These are phyloP conservation scores for Nemania bipapillata DNA, from an alignment of 2,329 filamentous ascomycete species.

Conservation along the genomic window DNA sequence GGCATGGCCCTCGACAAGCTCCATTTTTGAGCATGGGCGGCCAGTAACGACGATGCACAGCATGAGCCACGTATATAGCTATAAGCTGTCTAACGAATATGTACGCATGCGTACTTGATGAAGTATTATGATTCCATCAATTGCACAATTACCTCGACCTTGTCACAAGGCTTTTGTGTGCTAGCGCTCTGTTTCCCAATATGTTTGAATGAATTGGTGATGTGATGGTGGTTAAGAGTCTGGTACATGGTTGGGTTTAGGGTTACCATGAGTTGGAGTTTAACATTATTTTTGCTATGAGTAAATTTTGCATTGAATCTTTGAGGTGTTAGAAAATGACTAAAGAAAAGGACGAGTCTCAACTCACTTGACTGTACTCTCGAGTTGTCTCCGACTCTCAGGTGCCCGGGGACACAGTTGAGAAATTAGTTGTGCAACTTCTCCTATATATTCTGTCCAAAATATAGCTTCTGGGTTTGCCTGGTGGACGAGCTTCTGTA, in stretches of 20 bases:
- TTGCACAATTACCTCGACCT: slow-evolving; percentile 43
- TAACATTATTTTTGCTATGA: slow-evolving; percentile 47
- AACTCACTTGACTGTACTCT: slow-evolving; percentile 56
- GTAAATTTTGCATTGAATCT: slow-evolving; percentile 43
- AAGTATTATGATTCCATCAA: slow-evolving; percentile 28
- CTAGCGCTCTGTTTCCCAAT: slow-evolving; percentile 44
- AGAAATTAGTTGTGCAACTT: slow-evolving; percentile 58
- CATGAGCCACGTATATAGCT: slow-evolving; percentile 4
- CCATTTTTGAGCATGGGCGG: background rate
- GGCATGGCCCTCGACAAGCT: background rate
- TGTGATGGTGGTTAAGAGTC: slow-evolving; percentile 40
- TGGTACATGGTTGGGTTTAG: slow-evolving; percentile 40
- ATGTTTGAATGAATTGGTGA: slow-evolving; percentile 45
- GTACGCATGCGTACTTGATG: slow-evolving; percentile 16
- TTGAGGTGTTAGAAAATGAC: slow-evolving; percentile 33
- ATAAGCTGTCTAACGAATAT: background rate
- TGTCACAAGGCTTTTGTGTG: slow-evolving; percentile 36
- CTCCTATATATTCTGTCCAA: slow-evolving; percentile 66
- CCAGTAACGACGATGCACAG: background rate
- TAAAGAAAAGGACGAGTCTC: slow-evolving; percentile 1
- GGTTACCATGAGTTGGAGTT: slow-evolving; percentile 44
- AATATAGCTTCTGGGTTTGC: slow-evolving; percentile 57
- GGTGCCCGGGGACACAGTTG: slow-evolving; percentile 58
- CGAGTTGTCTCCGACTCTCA: slow-evolving; percentile 50
- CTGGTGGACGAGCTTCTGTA: slow-evolving; percentile 57